Evolutionary conservation across 495 filamentous ascomycete genomes (phyloP), one percentile per base, ranked within the genome.

Genomic region (Penicilliopsis zonata): DNA sequence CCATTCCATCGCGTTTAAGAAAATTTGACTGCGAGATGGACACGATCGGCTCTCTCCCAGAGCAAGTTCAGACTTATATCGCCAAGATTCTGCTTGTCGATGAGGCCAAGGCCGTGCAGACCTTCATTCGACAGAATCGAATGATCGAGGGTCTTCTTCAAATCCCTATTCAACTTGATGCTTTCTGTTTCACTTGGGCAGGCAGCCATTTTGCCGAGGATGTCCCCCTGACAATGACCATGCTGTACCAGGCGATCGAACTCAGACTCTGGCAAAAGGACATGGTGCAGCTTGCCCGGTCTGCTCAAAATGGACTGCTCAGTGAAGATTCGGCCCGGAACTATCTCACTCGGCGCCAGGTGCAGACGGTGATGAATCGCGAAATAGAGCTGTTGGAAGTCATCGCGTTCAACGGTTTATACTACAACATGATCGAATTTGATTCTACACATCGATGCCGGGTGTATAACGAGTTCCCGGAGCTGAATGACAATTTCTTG

Each of bases 161-260:
- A 30, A 64, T 69, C 25, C 64, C 59, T 1, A 57, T 67, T 34
- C 61, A 61, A 42, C 38, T 67, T 21, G 63, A 67, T 49, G 59
- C 59, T n/a, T 37, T 67, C 19, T 63, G 59, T 36, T 62, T 46
- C 37, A 47, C 33, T 22, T 67, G 57, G 63, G 28, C 53, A 22
- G 32, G 47, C 16, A 9, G 29, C 16, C 34, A 46, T 35, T 10
- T 6, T 18, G 15, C 24, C 9, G 21, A 36, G 30, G 26, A 16
- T 9, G 25, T 16, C 6, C 40, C 34, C 19, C 19, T 48, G 15
- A 66, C 57, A 22, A 66, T 66, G 58, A 62, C 59, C 9, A 47
- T 38, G 21, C 12, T 66, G n/a, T 66, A 66, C 43, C 35, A 47
- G 40, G 53, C 48, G 6, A 61, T 61, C 28, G 49, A 58, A 21